Percentiles rank a stretch among this genome's conserved stretches.
phyloP scores from a whole-genome alignment of 1,284 basidiomycete genomes.

The Pisolithus thermaeus region DNA sequence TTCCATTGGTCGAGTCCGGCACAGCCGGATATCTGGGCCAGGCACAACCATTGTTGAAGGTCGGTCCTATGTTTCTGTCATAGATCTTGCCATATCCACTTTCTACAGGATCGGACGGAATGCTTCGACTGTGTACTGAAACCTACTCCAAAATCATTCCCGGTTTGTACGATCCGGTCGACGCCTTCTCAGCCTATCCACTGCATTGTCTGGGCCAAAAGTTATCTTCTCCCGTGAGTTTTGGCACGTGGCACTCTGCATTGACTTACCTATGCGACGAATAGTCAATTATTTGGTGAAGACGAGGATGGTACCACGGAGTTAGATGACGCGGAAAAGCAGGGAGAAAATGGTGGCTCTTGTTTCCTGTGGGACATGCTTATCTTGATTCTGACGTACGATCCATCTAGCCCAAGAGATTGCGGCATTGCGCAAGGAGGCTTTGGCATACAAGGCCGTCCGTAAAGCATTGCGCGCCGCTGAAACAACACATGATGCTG shows the following conservation, averaged over 20 bases:
- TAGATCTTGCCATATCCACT: conserved; percentile 1
- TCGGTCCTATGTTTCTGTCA: conserved; percentile 22
- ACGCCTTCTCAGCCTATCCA: conserved; percentile 98
- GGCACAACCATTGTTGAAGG: conserved; percentile 73
- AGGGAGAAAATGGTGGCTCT: conserved; percentile 77
- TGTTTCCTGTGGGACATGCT: neutral
- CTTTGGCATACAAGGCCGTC: conserved; percentile 80
- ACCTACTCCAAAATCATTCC: conserved; percentile 88
- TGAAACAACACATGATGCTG: conserved; percentile 45
- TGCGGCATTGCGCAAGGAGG: conserved; percentile 83
- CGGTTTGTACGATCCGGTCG: conserved; percentile 97
- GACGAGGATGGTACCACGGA: conserved; percentile 77
- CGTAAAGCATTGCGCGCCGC: conserved; percentile 55
- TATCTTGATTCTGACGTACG: neutral
- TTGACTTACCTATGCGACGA: neutral
- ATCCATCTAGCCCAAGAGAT: conserved; percentile 76
- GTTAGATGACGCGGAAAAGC: conserved; percentile 79
- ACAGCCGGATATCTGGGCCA: conserved; percentile 94
- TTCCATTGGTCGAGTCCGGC: conserved; percentile 94
- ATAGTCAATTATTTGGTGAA: conserved; percentile 91
- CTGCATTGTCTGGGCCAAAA: conserved; percentile 99
- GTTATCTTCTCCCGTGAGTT: conserved; percentile 90
- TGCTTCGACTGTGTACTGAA: conserved; percentile 93
- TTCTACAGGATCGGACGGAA: conserved; percentile 68
- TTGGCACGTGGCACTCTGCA: neutral